Evolutionary conservation across 1,284 basidiomycete genomes (phyloP).

Genomic region (Fomitopsis pinicola): DNA sequence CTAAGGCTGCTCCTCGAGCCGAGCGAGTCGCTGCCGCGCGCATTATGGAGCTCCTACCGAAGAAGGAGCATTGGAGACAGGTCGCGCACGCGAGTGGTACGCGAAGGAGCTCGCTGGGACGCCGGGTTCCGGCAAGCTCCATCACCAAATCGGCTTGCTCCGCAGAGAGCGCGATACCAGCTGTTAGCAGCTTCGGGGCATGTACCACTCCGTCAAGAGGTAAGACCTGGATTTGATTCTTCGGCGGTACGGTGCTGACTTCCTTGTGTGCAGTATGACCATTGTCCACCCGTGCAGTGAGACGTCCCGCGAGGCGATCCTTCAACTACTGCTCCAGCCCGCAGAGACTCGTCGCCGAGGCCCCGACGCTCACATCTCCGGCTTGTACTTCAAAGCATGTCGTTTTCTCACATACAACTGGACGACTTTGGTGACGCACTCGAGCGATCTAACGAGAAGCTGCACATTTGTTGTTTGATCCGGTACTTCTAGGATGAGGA

Average conservation of each 20-base stretch:
- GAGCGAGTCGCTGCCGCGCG: no score
- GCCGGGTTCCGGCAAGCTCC: slow-evolving; percentile 88
- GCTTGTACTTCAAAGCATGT: slow-evolving; percentile 95
- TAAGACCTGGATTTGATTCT: slow-evolving; percentile 31
- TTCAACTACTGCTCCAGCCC: slow-evolving; percentile 77
- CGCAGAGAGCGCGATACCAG: slow-evolving; percentile 78
- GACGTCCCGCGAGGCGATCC: slow-evolving; percentile 83
- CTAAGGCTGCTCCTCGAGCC: no score
- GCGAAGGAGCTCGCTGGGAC: slow-evolving; percentile 81
- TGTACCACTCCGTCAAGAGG: slow-evolving; percentile 98
- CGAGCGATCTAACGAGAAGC: slow-evolving; percentile 81
- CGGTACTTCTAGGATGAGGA: no score
- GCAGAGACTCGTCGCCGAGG: slow-evolving; percentile 69
- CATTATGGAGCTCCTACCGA: no score
- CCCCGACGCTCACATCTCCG: slow-evolving; percentile 75
- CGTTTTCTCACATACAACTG: slow-evolving; percentile 91
- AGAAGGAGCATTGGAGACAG: no score
- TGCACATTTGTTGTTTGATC: slow-evolving; percentile 51
- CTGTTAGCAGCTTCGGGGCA: slow-evolving; percentile 83
- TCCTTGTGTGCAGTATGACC: slow-evolving; percentile 60
- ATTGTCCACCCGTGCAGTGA: slow-evolving; percentile 77
- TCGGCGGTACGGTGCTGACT: slow-evolving; percentile 9
- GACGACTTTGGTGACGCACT: slow-evolving; percentile 85
- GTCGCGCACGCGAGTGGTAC: slow-evolving; percentile 94
- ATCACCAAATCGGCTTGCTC: slow-evolving; percentile 92